Base-by-base conservation (phyloP, 192 early-diverging fungal genomes). In the Umbelopsis isabellina region DNA sequence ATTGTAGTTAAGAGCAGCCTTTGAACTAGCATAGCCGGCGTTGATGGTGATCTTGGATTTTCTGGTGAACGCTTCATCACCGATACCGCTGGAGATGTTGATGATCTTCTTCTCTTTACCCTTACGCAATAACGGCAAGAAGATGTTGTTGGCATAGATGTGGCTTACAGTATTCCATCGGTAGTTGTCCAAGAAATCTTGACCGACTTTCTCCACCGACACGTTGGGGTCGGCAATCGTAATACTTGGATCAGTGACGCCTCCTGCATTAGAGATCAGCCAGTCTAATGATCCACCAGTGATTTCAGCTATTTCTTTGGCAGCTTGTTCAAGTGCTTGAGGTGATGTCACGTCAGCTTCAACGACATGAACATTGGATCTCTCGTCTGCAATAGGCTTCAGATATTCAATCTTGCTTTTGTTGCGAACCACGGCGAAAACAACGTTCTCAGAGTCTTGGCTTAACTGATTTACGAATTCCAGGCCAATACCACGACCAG, bases 401-500 rank as follows among this genome's bases (percentile, higher is more conserved):
- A 66, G 21, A 18, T 21, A 30, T 10, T 22, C 13, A n/a, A 33
- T 15, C 9, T 66, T 66, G 44, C 10, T 33, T 7, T 35, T 41
- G 44, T 47, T 66, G 9, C 65, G 13, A n/a, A 66, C 65, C 9
- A 66, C 35, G 13, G n/a, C 65, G n/a, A 66, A 23, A 9, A 66
- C 65, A 22, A 44, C 45, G 65, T 66, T 66, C 1, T 61, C 33
- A 2, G 27, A 4, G 27, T 61, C 30, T 35, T 61, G 13, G 30
- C 55, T 61, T 13, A 61, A 22, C 15, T 79, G 77, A 30, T 49
- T 61, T 8, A 79, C 66, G 18, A 72, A 71, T 50, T 79, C 77
- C 10, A 79, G 69, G 6, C 77, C 77, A 47, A 79, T 49, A 12
- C 77, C 72, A 45, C 73, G 68, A 21, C 51, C 64, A 64, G 72